Percentiles rank a stretch among this genome's conserved stretches.
Conservation (phyloP, 148 eudicot genomes). For the Fagopyrum tataricum region DNA sequence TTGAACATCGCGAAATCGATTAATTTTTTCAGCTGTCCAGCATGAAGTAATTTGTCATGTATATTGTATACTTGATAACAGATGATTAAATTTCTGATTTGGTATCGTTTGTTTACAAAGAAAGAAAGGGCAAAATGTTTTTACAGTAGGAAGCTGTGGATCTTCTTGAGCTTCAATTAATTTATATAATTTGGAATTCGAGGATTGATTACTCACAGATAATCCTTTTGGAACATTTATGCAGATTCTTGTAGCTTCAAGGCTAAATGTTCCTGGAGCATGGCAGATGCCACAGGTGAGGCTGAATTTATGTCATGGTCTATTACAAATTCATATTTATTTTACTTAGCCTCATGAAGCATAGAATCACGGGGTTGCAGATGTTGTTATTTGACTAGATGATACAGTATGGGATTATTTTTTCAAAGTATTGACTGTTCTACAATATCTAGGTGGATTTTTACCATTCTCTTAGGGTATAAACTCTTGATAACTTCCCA, state of each 20-base stretch:
- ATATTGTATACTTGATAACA: neutral
- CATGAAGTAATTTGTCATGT: neutral
- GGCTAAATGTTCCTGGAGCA: constrained; percentile 94
- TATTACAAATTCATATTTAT: no score
- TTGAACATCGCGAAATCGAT: neutral
- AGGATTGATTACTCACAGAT: neutral
- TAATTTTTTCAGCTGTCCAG: neutral
- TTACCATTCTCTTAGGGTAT: neutral
- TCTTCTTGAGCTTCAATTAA: neutral
- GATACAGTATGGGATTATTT: neutral
- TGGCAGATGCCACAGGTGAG: constrained; percentile 99
- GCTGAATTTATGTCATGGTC: neutral
- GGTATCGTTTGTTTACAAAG: neutral
- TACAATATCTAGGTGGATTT: neutral
- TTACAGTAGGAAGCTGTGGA: neutral
- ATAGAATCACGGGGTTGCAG: no score
- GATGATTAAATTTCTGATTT: neutral
- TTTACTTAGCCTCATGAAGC: no score
- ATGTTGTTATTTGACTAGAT: no score
- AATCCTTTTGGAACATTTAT: neutral
- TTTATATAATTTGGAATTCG: no score
- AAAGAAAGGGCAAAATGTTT: neutral
- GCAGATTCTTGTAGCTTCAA: constrained; percentile 93
- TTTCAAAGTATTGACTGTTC: neutral
- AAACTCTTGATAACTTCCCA: neutral